Base-by-base conservation (phyloP, 106 monocot species). In the Acorus gramineus region DNA sequence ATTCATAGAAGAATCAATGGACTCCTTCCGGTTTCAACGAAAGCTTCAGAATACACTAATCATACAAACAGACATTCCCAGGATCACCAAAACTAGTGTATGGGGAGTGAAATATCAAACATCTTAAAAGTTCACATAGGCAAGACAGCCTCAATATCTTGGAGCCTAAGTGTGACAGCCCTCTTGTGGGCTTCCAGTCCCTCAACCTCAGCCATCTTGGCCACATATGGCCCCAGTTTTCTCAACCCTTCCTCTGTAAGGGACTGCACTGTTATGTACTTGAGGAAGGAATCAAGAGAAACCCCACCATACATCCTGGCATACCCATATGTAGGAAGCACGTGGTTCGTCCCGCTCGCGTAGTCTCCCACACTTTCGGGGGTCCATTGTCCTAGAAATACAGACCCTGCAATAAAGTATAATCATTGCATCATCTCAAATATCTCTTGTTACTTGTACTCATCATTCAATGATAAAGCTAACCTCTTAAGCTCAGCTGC, bases 281-380 rank as follows among this genome's bases (percentile, higher is more conserved):
- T 96, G 5, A 82, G 82, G 66, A 96, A 96, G 4, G 95, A 96
- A 67, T 80, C 80, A 8, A 96, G 68, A 46, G 95, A 90, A 14
- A 96, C 87, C 8, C 90, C 95, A 9, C 90, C 83, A 57, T 96
- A 90, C 95, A 96, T 96, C 67, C 76, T 87, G 4, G 95, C 86
- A 63, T 96, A 96, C 11, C 90, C 95, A 62, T 96, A 96, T 5
- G 95, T 96, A 0, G 90, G 95, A 55, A 96, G 87, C 28, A 96
- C 95, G 63, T 96, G 95, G 69, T 96, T 96, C 5, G 95, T 90
- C 48, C 95, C 95, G 7, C 90, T 96, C 0, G 95, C 95, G 44
- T 90, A 96, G 71, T 95, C 95, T n/a, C 95, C 95, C 3, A 95
- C 82, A 49, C 95, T 95, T 73, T 95, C 90, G 3, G 95, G 95